phyloP scores from a whole-genome alignment of 495 filamentous ascomycete species.

The Hypomontagnella submonticulosa region DNA sequence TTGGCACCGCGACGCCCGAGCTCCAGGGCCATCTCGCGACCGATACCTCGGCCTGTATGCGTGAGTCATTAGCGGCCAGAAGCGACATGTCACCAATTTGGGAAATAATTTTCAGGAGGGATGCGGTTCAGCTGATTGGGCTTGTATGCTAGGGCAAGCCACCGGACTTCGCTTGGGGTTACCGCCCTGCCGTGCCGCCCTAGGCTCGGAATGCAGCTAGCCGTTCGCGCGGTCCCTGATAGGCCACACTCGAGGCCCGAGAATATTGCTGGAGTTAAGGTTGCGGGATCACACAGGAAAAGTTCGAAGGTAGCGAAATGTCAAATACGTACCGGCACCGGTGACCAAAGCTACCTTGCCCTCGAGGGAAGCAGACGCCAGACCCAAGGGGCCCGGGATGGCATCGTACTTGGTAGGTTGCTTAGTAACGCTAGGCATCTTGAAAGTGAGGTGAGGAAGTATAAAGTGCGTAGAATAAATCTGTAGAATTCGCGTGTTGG shows the following conservation, averaged over 20 bases:
- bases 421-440: conserved; percentile 54
- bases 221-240: conserved; percentile 1
- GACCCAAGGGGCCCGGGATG: conserved; percentile 61
- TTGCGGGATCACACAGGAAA: background rate
- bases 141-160: background rate
- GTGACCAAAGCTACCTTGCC: conserved; percentile 59
- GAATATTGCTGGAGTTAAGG: background rate
- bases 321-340: conserved; percentile 46
- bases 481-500: background rate
- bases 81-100: conserved; percentile 8
- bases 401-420: conserved; percentile 53
- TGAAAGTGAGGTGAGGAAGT: conserved; percentile 26
- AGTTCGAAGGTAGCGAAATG: conserved; percentile 46
- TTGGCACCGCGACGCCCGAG: conserved; percentile 76
- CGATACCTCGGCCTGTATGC: conserved; percentile 73
- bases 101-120: conserved; percentile 1
- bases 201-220: conserved; percentile 19
- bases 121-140: conserved; percentile 8
- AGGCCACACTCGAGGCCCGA: background rate
- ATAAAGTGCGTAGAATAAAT: background rate
- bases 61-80: conserved; percentile 22
- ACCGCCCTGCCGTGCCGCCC: conserved; percentile 10
- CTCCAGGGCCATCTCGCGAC: conserved; percentile 78
- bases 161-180: conserved; percentile 37
- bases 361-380: conserved; percentile 59